Conservation (phyloP, 2,329 filamentous ascomycete genomes). For the Xylaria sp. region DNA sequence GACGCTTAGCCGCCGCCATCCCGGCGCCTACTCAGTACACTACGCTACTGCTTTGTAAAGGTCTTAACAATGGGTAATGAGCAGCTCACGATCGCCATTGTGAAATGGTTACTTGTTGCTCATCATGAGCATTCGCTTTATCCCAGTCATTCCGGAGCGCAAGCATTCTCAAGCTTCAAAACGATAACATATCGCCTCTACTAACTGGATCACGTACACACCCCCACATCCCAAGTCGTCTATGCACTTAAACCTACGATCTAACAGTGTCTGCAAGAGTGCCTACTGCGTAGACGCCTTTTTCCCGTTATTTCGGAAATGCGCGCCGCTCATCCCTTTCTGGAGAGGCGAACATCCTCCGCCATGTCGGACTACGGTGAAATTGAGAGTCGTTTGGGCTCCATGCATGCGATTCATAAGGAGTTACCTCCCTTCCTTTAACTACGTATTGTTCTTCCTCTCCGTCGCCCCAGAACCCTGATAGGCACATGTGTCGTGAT, state of each 20-base stretch:
- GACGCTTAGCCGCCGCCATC: conserved; percentile 30
- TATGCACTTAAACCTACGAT: background rate
- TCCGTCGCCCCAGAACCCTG: background rate
- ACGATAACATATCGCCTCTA: background rate
- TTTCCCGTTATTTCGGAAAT: conserved; percentile 29
- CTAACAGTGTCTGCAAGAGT: background rate
- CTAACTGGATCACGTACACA: background rate
- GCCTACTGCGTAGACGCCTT: background rate
- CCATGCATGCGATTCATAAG: conserved; percentile 4
- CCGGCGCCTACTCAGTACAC: background rate
- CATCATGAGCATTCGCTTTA: background rate
- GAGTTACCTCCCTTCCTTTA: conserved; percentile 1
- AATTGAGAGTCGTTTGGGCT: conserved; percentile 10
- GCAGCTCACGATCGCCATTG: background rate
- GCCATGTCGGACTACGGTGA: conserved; percentile 12
- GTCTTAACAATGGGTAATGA: background rate
- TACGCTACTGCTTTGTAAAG: conserved; percentile 14
- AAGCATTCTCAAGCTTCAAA: background rate
- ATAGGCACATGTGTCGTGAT: conserved; percentile 29
- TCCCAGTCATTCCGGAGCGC: background rate
- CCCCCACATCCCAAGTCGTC: background rate
- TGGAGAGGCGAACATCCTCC: conserved; percentile 19
- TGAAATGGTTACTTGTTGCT: conserved; percentile 3
- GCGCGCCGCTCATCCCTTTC: conserved; percentile 23
- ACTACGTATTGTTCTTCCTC: background rate